Conservation (phyloP, 225 moss, liverwort and hornwort genomes). For the Neckera pumila region DNA sequence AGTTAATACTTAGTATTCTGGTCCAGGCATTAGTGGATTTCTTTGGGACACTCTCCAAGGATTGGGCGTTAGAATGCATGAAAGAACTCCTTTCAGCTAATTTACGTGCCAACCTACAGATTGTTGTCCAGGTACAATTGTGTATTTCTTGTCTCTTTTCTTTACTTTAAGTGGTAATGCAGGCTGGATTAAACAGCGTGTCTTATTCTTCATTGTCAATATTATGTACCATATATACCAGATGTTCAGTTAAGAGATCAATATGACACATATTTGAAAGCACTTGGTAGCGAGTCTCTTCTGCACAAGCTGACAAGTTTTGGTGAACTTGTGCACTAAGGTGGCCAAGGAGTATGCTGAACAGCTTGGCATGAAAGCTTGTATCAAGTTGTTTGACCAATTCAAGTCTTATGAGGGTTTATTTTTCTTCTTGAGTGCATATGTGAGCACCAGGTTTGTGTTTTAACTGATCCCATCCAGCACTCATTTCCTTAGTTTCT, state of each 20-base stretch:
- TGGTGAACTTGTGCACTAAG: constrained; percentile 22
- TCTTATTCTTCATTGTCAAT: neutral
- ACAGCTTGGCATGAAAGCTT: constrained; percentile 77
- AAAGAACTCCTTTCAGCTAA: constrained; percentile 84
- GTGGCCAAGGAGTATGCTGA: constrained; percentile 96
- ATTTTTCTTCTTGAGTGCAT: constrained; percentile 86
- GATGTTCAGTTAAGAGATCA: neutral
- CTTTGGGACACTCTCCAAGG: constrained; percentile 85
- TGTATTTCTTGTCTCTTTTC: neutral
- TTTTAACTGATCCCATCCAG: neutral
- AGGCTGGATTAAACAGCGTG: neutral
- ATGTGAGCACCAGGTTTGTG: constrained; percentile 63
- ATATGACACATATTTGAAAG: neutral
- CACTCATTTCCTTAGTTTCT: neutral
- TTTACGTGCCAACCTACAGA: constrained; percentile 74
- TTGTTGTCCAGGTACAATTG: constrained; percentile 67
- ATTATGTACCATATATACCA: neutral
- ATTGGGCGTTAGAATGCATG: constrained; percentile 97
- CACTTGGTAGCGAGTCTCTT: neutral
- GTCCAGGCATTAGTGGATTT: constrained; percentile 78
- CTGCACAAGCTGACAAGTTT: neutral
- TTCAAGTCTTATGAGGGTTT: constrained; percentile 89
- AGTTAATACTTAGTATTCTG: neutral
- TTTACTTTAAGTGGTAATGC: neutral
- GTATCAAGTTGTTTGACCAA: constrained; percentile 86